Evolutionary conservation across 2,329 filamentous ascomycete species (phyloP), one percentile per base, ranked within the genome.

Genomic region (Claviceps sp.): DNA sequence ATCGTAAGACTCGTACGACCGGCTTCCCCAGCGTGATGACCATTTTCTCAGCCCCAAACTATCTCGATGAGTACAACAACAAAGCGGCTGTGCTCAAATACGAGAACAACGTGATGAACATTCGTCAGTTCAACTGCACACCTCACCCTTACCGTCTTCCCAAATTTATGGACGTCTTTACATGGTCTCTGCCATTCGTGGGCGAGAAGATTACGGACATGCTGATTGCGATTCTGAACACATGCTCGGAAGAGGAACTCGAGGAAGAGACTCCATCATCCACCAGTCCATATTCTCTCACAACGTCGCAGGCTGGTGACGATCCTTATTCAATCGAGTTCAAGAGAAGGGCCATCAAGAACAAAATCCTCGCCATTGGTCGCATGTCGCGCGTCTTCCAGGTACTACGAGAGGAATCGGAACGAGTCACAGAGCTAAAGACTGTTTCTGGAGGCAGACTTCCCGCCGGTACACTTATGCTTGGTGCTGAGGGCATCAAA

Each of bases 31-130:
- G 90, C 71, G 93, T 98, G 57, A 98, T 98, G 93, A 98, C 93
- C 59, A 98, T 98, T 63, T 98, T 98, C 77, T 97, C 91, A 45
- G 93, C 93, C 1, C 93, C 93, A 39, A 98, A 98, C 71, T 98
- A 98, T 66, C 82, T 98, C 57, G 93, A 98, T 64, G 90, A 98
- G 39, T 98, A 98, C 73, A 98, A 98, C 81, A 98, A 98, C 78
- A 98, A 98, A 76, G 93, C 93, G 2, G 93, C 93, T 1, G 93
- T 98, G 43, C 76, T 98, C 62, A 98, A 98, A 73, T 98, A 98
- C 67, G 93, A 98, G 73, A 98, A 98, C 71, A 98, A 98, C 64
- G 93, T 98, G 55, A 98, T 98, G 93, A 98, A 98, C 75, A 98
- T 98, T 65, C 82, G 93, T 53, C 93, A 98, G 70, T 98, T 98